Percentiles rank a stretch among this genome's conserved stretches.
These are phyloP conservation scores for Sarocladium oryzae DNA, from an alignment of 2,329 filamentous ascomycete genomes.

Conservation along the genomic window DNA sequence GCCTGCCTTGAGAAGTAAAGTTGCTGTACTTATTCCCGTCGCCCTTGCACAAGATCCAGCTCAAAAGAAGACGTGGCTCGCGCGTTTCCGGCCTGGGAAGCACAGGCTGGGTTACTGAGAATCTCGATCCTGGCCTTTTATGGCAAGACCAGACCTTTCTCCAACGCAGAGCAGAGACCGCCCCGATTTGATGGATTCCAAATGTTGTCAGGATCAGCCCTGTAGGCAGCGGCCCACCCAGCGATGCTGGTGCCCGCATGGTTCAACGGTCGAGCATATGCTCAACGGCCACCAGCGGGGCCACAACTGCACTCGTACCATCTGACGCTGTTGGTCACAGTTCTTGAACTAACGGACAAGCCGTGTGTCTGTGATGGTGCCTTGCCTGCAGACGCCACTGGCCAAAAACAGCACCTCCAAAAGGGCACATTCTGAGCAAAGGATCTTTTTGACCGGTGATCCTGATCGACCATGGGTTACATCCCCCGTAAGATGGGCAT, in stretches of 20 bases:
- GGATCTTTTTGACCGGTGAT: constrained; percentile 6
- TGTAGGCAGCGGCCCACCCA: background rate
- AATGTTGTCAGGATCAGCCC: too few relatives aligned
- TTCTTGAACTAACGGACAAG: constrained; percentile 1
- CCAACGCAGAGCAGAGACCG: too few relatives aligned
- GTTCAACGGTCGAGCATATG: constrained; percentile 6
- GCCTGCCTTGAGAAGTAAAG: too few relatives aligned
- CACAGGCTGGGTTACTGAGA: too few relatives aligned
- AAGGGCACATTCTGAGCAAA: background rate
- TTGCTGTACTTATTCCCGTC: too few relatives aligned
- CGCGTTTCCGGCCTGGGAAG: too few relatives aligned
- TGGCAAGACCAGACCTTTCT: too few relatives aligned
- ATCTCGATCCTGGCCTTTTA: too few relatives aligned
- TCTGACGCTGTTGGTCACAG: background rate
- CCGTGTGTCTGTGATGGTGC: background rate
- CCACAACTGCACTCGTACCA: background rate
- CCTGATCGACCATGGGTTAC: constrained; percentile 1
- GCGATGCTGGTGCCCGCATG: background rate
- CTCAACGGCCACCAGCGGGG: constrained; percentile 5
- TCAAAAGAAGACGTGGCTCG: too few relatives aligned
- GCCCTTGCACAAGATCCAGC: too few relatives aligned
- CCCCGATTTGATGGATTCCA: too few relatives aligned
- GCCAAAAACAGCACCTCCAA: background rate
- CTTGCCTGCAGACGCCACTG: constrained; percentile 6
- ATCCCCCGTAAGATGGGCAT: background rate